Percentiles rank a stretch among this genome's conserved stretches.
Evolutionary conservation across 208 protist species (phyloP).

Genomic region (Entamoeba invadens): DNA sequence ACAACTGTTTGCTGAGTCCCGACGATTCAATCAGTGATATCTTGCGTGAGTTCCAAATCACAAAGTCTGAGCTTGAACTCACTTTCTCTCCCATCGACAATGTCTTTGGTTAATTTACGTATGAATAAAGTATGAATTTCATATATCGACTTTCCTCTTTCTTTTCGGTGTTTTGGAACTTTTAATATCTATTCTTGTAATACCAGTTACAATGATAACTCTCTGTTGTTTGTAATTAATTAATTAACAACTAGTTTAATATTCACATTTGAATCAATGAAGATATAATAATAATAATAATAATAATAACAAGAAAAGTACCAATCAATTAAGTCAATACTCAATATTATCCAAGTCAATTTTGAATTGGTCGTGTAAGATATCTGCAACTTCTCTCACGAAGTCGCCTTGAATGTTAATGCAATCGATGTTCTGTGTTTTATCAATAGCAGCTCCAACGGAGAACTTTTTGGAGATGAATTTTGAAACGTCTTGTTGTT

Average conservation of each 20-base stretch:
- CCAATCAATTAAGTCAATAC: neutral
- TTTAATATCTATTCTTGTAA: too few species aligned
- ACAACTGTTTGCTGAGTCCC: neutral
- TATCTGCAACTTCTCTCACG: neutral
- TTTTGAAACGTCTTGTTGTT: neutral
- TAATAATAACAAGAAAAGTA: too few species aligned
- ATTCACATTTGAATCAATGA: too few species aligned
- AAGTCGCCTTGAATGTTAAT: neutral
- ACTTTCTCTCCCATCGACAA: neutral
- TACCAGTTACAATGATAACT: too few species aligned
- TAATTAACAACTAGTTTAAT: too few species aligned
- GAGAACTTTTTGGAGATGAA: neutral
- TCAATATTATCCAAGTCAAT: neutral
- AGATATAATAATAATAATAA: too few species aligned
- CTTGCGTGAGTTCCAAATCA: neutral
- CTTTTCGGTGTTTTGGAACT: too few species aligned
- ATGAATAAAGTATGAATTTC: neutral
- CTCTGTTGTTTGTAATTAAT: too few species aligned
- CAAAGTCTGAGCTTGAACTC: neutral
- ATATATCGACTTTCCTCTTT: too few species aligned
- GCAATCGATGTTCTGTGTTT: neutral
- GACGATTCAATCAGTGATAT: neutral
- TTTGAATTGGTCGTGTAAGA: neutral
- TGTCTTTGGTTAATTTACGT: neutral
- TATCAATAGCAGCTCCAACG: neutral